A percentile compares a stretch with the other conserved stretches of the same genome.
Evolutionary conservation across 148 eudicot genomes (phyloP).

Genomic region (Selenicereus undatus): DNA sequence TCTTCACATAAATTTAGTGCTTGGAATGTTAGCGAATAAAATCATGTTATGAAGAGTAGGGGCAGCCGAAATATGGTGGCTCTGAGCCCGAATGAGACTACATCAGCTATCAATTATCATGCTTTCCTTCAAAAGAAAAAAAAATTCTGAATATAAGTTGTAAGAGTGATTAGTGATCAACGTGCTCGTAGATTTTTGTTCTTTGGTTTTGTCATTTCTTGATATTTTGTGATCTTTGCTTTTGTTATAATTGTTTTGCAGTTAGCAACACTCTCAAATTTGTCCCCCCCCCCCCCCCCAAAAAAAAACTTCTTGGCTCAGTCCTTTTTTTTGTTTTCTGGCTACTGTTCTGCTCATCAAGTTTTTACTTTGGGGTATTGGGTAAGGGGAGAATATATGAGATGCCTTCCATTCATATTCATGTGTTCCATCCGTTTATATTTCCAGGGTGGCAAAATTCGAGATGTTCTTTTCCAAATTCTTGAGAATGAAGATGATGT

Average conservation of each 20-base stretch:
- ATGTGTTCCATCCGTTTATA: constrained; percentile 9
- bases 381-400: neutral
- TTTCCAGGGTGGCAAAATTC: constrained; percentile 91
- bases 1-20: too few species aligned
- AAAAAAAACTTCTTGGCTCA: neutral
- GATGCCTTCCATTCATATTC: constrained; percentile 5
- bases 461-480: constrained; percentile 83
- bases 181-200: neutral
- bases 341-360: neutral
- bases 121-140: neutral
- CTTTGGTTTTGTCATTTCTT: neutral
- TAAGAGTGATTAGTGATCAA: neutral
- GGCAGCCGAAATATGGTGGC: too few species aligned
- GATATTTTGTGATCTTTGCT: neutral
- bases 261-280: neutral
- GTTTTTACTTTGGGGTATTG: neutral
- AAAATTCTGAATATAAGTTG: neutral
- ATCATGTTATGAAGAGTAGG: neutral
- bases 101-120: neutral
- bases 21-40: neutral
- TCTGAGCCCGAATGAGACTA: too few species aligned
- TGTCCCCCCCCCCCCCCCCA: neutral
- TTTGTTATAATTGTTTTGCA: neutral
- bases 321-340: neutral
- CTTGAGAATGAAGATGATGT: constrained; percentile 83